Evolutionary conservation across 306 rosid species (phyloP), one percentile per base, ranked within the genome.

Genomic region (Casuarina cunninghamiana): DNA sequence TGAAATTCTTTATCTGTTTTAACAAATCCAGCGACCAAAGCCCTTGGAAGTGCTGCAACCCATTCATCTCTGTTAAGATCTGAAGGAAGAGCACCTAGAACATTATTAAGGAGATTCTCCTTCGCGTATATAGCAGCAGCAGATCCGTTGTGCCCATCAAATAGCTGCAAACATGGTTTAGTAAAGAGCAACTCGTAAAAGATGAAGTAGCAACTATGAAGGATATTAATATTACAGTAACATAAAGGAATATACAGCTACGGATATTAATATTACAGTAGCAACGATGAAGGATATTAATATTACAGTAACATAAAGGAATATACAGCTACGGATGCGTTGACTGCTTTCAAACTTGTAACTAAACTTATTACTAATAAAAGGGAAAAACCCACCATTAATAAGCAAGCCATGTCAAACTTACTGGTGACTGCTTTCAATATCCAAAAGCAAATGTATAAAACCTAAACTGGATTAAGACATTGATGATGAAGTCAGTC

Each of bases 91-190:
- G 99, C 98, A 9, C 85, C 78, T 71, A 96, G 80, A 74, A 93
- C 86, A 74, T 88, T 93, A 87, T 83, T 93, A 38, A 93, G 89
- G 68, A 96, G 96, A 90, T 90, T 90, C 86, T 93, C 99, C 94
- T 93, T 96, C 2, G 99, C 3, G 86, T 91, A 96, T 78, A 93
- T 85, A 66, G 99, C 99, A 63, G 99, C 99, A 53, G 96, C 98
- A 85, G 99, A 78, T 77, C 99, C 99, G 69, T 96, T 96, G 86
- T 96, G 99, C 82, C 99, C 99, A 76, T 96, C 99, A 88, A 93
- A 96, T 65, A 96, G 85, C 99, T 96, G 98, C 72, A 84, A 79
- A 87, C 78, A 63, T 16, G 45, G 16, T 61, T 78, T 73, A 86
- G 87, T 81, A 82, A 48, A 80, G 74, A 66, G 73, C 37, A 76